Evolutionary conservation across 257 asterid genomes (phyloP).

Genomic region (Petunia axillaris): DNA sequence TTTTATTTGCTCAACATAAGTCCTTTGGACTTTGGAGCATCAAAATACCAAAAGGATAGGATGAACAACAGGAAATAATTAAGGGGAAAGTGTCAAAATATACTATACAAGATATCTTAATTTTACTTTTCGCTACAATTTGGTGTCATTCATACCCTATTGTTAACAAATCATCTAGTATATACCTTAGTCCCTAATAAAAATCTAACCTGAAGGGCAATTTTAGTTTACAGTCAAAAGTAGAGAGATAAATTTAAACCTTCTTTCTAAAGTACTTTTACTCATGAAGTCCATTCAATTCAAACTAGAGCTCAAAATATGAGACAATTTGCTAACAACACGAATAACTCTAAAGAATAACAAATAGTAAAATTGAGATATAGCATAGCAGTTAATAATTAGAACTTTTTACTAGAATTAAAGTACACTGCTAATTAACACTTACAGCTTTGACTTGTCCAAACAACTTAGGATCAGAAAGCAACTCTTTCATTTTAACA

Average conservation of each 20-base stretch:
- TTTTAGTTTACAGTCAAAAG: not conserved
- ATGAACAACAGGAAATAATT: not conserved
- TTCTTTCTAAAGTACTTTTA: too few species aligned
- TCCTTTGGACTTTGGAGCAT: not conserved
- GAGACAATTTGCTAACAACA: not conserved
- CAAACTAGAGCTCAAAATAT: not conserved
- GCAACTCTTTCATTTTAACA: slow-evolving; percentile 55
- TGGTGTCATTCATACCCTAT: not conserved
- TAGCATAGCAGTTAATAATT: not conserved
- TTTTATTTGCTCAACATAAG: not conserved
- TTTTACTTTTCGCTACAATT: not conserved
- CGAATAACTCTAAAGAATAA: not conserved
- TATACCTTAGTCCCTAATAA: not conserved
- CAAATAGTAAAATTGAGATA: not conserved
- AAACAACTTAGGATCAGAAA: slow-evolving; percentile 46
- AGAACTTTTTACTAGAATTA: not conserved
- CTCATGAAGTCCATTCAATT: not conserved
- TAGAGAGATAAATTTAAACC: not conserved
- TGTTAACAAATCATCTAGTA: too few species aligned
- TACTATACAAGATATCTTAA: not conserved
- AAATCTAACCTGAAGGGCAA: too few species aligned
- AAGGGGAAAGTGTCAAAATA: not conserved
- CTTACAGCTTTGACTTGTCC: slow-evolving; percentile 66
- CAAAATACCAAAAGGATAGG: not conserved
- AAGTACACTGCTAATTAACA: not conserved